Evolutionary conservation across 2,329 filamentous ascomycete species (phyloP).

Genomic region (Neofusicoccum sp.): DNA sequence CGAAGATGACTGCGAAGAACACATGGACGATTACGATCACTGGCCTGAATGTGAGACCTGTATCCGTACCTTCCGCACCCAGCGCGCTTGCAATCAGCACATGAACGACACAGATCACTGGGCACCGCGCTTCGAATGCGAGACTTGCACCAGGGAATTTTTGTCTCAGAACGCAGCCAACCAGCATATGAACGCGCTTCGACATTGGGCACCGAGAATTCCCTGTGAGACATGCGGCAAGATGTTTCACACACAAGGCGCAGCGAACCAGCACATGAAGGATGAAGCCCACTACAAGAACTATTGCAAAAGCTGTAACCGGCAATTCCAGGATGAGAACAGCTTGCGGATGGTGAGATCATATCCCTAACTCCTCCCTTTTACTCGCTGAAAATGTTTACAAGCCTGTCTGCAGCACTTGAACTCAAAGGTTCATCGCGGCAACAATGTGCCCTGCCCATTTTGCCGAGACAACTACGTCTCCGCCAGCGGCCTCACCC

Average conservation of each 20-base stretch:
- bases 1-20: neutral
- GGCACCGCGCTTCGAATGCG: too few relatives aligned
- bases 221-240: too few relatives aligned
- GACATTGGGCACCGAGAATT: too few relatives aligned
- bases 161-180: too few relatives aligned
- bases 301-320: constrained; percentile 25
- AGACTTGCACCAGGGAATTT: too few relatives aligned
- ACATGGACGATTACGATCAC: neutral
- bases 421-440: constrained; percentile 55
- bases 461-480: constrained; percentile 55
- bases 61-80: constrained; percentile 8
- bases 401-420: constrained; percentile 60
- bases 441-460: constrained; percentile 52
- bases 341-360: too few relatives aligned
- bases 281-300: constrained; percentile 25
- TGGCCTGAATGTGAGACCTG: constrained; percentile 24
- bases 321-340: constrained; percentile 28
- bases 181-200: too few relatives aligned
- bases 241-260: too few relatives aligned
- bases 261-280: too few relatives aligned
- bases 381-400: too few relatives aligned
- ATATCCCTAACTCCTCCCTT: too few relatives aligned
- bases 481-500: constrained; percentile 56
- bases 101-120: too few relatives aligned
- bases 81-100: constrained; percentile 18